phyloP scores from a whole-genome alignment of 1,284 basidiomycete species.

The Boletellus dicymbophilus region DNA sequence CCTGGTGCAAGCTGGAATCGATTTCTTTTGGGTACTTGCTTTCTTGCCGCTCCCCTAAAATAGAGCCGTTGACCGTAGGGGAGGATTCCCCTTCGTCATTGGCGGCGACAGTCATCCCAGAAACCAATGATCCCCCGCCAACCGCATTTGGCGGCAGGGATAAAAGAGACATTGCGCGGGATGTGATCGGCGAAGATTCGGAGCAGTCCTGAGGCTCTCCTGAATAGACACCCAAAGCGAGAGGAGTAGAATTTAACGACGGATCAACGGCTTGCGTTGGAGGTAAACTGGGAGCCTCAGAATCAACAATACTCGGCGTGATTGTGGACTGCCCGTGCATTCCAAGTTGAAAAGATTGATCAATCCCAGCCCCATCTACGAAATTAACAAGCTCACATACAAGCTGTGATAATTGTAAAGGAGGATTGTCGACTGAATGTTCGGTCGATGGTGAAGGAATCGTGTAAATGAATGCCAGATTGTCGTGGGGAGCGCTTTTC shows the following conservation, averaged over 20 bases:
- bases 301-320: background rate
- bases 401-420: constrained; percentile 37
- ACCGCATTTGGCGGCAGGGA: constrained; percentile 3
- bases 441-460: constrained; percentile 13
- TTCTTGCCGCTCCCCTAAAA: constrained; percentile 2
- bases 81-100: background rate
- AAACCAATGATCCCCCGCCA: background rate
- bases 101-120: background rate
- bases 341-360: constrained; percentile 1
- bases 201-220: constrained; percentile 1
- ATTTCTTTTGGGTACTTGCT: constrained; percentile 5
- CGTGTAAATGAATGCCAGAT: constrained; percentile 6
- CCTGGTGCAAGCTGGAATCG: constrained; percentile 6
- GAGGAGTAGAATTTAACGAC: background rate
- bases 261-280: constrained; percentile 6
- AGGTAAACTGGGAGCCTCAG: background rate
- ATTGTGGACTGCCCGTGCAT: constrained; percentile 2
- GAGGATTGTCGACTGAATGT: constrained; percentile 38
- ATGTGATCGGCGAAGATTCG: background rate
- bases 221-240: background rate
- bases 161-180: background rate
- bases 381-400: constrained; percentile 6
- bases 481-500: constrained; percentile 2
- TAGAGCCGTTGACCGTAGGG: constrained; percentile 2
- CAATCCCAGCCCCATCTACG: constrained; percentile 1